A percentile compares a stretch with the other conserved stretches of the same genome.
phyloP scores from a whole-genome alignment of 495 filamentous ascomycete species.

The Venustampulla echinocandica region DNA sequence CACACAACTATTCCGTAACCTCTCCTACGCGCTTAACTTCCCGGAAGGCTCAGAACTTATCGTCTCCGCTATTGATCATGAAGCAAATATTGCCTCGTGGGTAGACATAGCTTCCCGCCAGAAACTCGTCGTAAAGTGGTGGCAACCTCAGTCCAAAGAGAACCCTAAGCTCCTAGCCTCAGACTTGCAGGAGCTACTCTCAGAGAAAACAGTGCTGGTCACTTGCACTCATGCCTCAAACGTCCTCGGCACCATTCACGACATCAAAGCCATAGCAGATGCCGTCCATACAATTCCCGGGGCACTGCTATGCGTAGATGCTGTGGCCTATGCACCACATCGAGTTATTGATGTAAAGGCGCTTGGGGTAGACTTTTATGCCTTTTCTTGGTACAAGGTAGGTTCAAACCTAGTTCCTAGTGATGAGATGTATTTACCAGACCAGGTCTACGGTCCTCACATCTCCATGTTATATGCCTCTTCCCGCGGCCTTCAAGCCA shows the following conservation, averaged over 20 bases:
- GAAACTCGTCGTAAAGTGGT: slow-evolving; percentile 57
- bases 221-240: slow-evolving; percentile 63
- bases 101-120: slow-evolving; percentile 48
- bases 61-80: slow-evolving; percentile 59
- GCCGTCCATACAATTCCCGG: slow-evolving; percentile 40
- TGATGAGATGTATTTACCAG: too few relatives aligned
- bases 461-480: slow-evolving; percentile 58
- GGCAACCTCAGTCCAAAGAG: slow-evolving; percentile 37
- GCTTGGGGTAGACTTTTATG: slow-evolving; percentile 63
- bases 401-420: neutral
- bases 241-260: slow-evolving; percentile 60
- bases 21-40: slow-evolving; percentile 52
- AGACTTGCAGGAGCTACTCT: slow-evolving; percentile 46
- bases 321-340: slow-evolving; percentile 64
- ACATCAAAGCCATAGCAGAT: slow-evolving; percentile 46
- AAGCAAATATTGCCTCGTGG: slow-evolving; percentile 65
- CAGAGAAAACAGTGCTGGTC: slow-evolving; percentile 51
- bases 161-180: slow-evolving; percentile 47
- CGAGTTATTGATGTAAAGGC: slow-evolving; percentile 54
- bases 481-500: slow-evolving; percentile 34
- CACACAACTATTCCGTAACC: slow-evolving; percentile 65
- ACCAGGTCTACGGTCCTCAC: slow-evolving; percentile 61
- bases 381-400: slow-evolving; percentile 69
- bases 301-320: slow-evolving; percentile 45
- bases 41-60: slow-evolving; percentile 54